phyloP scores from a whole-genome alignment of 805 yeast genomes.

The Lipomyces starkeyi region DNA sequence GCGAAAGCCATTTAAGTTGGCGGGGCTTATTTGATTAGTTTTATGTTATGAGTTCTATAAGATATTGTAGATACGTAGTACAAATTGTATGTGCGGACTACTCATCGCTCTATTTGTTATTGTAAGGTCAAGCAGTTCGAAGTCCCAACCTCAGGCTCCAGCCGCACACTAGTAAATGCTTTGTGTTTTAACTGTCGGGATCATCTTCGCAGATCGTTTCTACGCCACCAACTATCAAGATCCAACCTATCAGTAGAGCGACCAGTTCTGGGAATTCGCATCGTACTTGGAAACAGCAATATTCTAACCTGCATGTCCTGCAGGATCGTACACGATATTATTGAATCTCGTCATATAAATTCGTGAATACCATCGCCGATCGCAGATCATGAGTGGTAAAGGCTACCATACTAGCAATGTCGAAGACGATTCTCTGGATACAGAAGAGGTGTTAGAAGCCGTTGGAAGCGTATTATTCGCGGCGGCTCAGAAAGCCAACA shows the following conservation, averaged over 20 bases:
- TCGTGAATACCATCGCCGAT: neutral
- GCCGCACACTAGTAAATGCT: too few species aligned
- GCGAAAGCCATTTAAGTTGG: constrained; percentile 16
- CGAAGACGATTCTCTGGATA: neutral
- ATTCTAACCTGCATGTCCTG: too few species aligned
- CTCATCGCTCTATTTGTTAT: too few species aligned
- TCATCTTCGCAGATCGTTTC: too few species aligned
- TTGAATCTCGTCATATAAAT: neutral
- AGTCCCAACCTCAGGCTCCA: too few species aligned
- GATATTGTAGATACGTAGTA: neutral
- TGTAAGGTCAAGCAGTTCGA: too few species aligned
- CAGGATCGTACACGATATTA: neutral
- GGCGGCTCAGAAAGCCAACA: constrained; percentile 42
- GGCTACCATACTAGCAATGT: neutral
- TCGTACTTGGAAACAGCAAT: too few species aligned
- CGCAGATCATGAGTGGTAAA: neutral
- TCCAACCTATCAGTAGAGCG: too few species aligned
- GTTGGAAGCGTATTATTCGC: constrained; percentile 31
- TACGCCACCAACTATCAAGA: too few species aligned
- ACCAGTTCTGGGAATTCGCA: too few species aligned
- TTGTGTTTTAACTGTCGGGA: too few species aligned
- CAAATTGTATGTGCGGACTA: too few species aligned
- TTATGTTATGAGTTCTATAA: neutral
- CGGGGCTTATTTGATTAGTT: constrained; percentile 16
- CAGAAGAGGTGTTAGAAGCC: constrained; percentile 33